These are phyloP conservation scores for Cladochytrium replicatum DNA, from an alignment of 192 early-diverging fungal genomes.

Conservation along the genomic window DNA sequence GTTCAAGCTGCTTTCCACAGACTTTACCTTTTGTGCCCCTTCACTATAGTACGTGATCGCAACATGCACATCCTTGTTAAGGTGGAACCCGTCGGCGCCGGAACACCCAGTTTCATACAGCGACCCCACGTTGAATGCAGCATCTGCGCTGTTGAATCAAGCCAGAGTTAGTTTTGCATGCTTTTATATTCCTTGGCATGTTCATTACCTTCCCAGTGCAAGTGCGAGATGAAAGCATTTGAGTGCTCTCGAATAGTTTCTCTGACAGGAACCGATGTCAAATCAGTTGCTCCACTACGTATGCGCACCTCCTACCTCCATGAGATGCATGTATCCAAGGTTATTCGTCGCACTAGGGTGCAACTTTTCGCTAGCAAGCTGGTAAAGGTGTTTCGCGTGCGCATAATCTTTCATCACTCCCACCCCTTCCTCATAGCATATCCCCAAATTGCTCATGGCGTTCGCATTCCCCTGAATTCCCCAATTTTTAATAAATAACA, in stretches of 20 bases:
- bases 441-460: constrained; percentile 42
- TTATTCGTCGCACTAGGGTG: constrained; percentile 39
- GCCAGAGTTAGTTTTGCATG: no score
- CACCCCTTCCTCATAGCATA: constrained; percentile 46
- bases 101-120: constrained; percentile 40
- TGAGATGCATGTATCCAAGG: constrained; percentile 30
- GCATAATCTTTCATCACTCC: constrained; percentile 37
- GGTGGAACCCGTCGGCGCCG: constrained; percentile 21
- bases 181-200: no score
- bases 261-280: neutral
- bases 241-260: constrained; percentile 29
- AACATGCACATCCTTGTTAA: constrained; percentile 27
- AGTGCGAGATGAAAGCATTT: constrained; percentile 33
- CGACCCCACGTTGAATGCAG: constrained; percentile 35
- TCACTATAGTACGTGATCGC: constrained; percentile 36
- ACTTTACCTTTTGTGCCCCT: constrained; percentile 27
- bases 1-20: neutral
- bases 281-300: neutral
- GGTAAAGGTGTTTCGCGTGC: constrained; percentile 37
- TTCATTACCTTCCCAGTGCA: constrained; percentile 28
- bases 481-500: neutral
- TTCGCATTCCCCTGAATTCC: constrained; percentile 30
- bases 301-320: constrained; percentile 27
- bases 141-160: constrained; percentile 35
- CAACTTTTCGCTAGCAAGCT: constrained; percentile 26